phyloP scores from a whole-genome alignment of 768 basidiomycete genomes.

The Russula vinacea region DNA sequence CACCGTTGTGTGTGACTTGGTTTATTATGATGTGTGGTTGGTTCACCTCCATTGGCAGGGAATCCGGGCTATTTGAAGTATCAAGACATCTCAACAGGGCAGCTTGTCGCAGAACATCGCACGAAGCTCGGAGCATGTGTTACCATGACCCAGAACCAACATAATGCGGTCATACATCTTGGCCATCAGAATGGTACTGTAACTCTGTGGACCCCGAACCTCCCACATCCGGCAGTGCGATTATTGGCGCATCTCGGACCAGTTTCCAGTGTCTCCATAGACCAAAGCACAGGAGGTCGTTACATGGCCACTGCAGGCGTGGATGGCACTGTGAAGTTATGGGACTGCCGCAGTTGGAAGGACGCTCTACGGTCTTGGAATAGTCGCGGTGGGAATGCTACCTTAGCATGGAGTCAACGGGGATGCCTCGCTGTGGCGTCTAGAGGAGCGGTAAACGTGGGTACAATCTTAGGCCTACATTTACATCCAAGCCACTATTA shows the following conservation, averaged over 20 bases:
- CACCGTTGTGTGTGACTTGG: constrained; percentile 56
- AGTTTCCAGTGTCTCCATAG: constrained; percentile 73
- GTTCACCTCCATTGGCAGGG: constrained; percentile 46
- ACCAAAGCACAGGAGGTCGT: constrained; percentile 79
- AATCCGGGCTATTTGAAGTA: constrained; percentile 89
- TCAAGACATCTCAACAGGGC: constrained; percentile 94
- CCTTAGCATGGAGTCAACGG: constrained; percentile 80
- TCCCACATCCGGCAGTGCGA: constrained; percentile 87
- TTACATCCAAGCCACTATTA: not conserved
- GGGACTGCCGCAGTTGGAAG: constrained; percentile 97
- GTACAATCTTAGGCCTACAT: constrained; percentile 30
- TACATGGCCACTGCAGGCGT: constrained; percentile 89
- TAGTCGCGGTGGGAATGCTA: constrained; percentile 62
- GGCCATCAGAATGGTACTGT: constrained; percentile 95
- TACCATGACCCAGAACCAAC: constrained; percentile 85
- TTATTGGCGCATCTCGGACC: constrained; percentile 90
- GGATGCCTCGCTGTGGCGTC: constrained; percentile 79
- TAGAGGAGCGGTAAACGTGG: constrained; percentile 80
- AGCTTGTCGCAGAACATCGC: constrained; percentile 79
- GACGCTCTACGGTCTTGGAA: constrained; percentile 78
- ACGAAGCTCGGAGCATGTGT: constrained; percentile 84
- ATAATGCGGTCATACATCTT: constrained; percentile 91
- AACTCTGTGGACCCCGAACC: constrained; percentile 96
- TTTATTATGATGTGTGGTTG: not conserved
- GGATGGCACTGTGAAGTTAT: constrained; percentile 88